A percentile compares a stretch with the other conserved stretches of the same genome.
Conservation (phyloP, 495 filamentous ascomycete genomes). For the Annulohypoxylon stygium region DNA sequence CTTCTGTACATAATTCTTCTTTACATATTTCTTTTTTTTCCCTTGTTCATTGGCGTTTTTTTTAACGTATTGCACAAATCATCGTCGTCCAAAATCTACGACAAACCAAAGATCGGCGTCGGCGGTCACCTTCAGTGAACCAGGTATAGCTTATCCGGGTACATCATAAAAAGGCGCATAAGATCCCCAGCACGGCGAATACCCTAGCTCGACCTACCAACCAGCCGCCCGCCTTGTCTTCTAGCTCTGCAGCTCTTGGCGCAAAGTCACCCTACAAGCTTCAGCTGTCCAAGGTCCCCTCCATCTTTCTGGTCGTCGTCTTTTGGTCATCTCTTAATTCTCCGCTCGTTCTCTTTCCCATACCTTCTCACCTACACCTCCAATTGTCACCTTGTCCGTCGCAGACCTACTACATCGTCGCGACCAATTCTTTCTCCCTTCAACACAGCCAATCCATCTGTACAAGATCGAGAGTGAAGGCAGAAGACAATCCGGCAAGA, state of each 20-base stretch:
- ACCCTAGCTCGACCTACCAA: conserved; percentile 4
- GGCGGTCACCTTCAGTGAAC: neutral
- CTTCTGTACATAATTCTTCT: neutral
- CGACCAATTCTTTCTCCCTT: neutral
- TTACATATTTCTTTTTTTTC: neutral
- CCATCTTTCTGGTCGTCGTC: conserved; percentile 8
- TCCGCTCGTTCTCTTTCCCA: neutral
- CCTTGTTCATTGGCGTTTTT: neutral
- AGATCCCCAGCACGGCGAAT: conserved; percentile 6
- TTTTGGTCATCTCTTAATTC: neutral
- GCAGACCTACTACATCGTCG: conserved; percentile 13
- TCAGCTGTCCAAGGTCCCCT: conserved; percentile 25
- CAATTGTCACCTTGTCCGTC: neutral
- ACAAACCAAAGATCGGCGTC: conserved; percentile 3
- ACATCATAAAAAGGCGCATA: conserved; percentile 29
- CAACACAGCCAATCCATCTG: neutral
- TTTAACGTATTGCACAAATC: neutral
- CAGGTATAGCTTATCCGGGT: neutral
- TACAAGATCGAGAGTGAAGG: neutral
- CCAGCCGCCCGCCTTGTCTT: conserved; percentile 36
- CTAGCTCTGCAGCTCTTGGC: conserved; percentile 43
- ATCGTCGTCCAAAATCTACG: neutral
- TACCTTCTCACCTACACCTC: conserved; percentile 17
- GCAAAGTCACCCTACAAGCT: conserved; percentile 24
- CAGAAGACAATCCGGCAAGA: conserved; percentile 55